Conservation (phyloP, 2,329 filamentous ascomycete genomes). For the Myriosclerotinia scirpicola region DNA sequence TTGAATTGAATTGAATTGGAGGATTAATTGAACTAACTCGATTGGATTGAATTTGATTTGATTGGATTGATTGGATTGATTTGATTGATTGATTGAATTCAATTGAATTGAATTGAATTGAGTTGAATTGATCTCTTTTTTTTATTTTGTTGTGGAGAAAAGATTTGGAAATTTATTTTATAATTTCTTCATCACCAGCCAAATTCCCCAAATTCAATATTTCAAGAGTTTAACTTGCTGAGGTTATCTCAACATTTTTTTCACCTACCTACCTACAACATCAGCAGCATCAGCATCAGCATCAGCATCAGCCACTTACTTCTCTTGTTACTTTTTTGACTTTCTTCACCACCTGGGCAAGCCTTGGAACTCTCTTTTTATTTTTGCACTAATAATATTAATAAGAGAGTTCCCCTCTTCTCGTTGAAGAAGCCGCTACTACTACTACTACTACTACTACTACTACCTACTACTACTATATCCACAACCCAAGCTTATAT, state of each 20-base stretch:
- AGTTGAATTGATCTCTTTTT: neutral
- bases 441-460: too few relatives aligned
- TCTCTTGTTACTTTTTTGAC: neutral
- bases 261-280: neutral
- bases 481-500: too few relatives aligned
- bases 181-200: neutral
- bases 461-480: too few relatives aligned
- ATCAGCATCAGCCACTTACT: conserved; percentile 11
- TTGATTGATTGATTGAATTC: neutral
- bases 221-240: neutral
- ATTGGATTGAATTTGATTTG: neutral
- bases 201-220: neutral
- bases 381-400: too few relatives aligned
- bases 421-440: too few relatives aligned
- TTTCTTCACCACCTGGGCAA: neutral
- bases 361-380: neutral
- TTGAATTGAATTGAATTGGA: neutral
- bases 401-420: too few relatives aligned
- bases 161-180: neutral
- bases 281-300: neutral
- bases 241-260: neutral
- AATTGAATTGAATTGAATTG: neutral
- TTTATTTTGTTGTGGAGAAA: neutral
- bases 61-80: neutral
- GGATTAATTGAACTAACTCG: neutral